Percentiles rank a stretch among this genome's conserved stretches.
Evolutionary conservation across 148 eudicot species (phyloP).

Genomic region (Chenopodium berlandieri): DNA sequence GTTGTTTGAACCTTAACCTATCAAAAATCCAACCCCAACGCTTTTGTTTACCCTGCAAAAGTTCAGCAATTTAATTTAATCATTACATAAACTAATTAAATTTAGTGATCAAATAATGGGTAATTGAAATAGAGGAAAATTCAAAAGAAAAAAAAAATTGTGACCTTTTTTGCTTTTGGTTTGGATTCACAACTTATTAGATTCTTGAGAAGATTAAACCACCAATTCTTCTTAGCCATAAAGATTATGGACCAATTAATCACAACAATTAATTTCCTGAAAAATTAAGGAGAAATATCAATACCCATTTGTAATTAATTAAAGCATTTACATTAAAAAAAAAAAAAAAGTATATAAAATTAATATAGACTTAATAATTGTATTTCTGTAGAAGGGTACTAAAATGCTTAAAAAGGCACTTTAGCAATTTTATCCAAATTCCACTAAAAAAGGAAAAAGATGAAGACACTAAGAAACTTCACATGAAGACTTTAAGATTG

Average conservation of each 20-base stretch:
- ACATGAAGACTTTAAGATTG: neutral
- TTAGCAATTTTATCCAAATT: neutral
- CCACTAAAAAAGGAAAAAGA: neutral
- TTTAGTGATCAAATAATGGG: neutral
- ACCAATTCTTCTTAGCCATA: constrained; percentile 75
- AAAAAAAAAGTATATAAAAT: neutral
- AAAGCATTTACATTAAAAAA: neutral
- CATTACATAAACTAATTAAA: neutral
- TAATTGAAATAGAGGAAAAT: neutral
- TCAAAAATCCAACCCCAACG: constrained; percentile 58
- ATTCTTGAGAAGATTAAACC: constrained; percentile 59
- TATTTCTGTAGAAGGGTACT: neutral
- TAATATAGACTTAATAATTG: no score
- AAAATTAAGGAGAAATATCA: neutral
- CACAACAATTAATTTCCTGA: constrained; percentile 2
- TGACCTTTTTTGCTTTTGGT: constrained; percentile 52
- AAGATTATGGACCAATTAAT: neutral
- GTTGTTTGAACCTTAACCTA: constrained; percentile 43
- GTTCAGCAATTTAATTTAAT: neutral
- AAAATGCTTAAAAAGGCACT: neutral
- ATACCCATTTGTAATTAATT: neutral
- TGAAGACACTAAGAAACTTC: neutral
- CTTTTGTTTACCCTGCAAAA: constrained; percentile 40
- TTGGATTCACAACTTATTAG: constrained; percentile 54
- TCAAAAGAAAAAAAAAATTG: neutral